Evolutionary conservation across 2,329 filamentous ascomycete species (phyloP).

Genomic region (Aspergillus arachidicola): DNA sequence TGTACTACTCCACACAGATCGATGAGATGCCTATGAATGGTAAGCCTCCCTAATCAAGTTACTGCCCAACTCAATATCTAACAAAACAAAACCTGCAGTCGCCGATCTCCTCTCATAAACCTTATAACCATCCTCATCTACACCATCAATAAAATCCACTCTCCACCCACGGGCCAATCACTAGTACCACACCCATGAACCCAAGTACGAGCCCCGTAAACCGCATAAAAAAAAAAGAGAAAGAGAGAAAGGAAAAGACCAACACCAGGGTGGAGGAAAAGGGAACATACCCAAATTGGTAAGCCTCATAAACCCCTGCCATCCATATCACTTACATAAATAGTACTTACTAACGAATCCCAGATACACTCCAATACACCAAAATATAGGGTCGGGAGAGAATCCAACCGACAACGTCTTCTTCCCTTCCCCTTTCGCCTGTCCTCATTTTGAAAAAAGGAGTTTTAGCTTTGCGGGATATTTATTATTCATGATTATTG

Average conservation of each 20-base stretch:
- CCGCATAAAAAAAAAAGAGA: background rate
- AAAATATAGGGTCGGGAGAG: background rate
- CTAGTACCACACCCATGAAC: no score
- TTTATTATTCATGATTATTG: background rate
- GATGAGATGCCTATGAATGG: conserved; percentile 99
- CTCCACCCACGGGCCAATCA: background rate
- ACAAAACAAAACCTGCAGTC: conserved; percentile 25
- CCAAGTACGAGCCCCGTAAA: background rate
- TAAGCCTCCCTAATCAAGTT: conserved; percentile 52
- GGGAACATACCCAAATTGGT: conserved; percentile 29
- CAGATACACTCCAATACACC: background rate
- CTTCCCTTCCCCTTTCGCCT: background rate
- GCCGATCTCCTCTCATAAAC: conserved; percentile 41
- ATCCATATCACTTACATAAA: background rate
- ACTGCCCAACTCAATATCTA: conserved; percentile 10
- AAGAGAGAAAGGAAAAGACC: conserved; percentile 14
- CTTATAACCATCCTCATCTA: background rate
- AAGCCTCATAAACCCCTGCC: background rate
- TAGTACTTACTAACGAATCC: background rate
- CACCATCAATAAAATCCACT: background rate
- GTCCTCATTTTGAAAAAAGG: background rate
- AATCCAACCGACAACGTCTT: background rate
- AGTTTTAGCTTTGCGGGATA: background rate
- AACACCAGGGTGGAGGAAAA: conserved; percentile 40
- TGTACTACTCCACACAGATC: conserved; percentile 95